Percentiles rank a stretch among this genome's conserved stretches.
Conservation (phyloP, 2,329 filamentous ascomycete species). For the Paracorniculantispora psalliotae region DNA sequence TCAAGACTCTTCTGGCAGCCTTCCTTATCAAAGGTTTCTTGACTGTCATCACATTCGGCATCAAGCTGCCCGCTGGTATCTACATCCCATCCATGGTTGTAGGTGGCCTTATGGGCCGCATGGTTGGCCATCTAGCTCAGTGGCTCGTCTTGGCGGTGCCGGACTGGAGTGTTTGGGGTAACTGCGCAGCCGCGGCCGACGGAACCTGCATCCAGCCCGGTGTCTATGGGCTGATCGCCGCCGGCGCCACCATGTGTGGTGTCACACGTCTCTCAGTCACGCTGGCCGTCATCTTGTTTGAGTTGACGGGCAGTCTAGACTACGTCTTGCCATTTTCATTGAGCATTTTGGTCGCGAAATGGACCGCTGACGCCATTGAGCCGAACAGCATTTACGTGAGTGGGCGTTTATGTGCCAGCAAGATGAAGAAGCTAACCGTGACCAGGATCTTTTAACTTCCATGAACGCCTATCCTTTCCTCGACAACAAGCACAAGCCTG, state of each 20-base stretch:
- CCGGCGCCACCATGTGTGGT: constrained; percentile 95
- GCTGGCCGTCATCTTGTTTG: constrained; percentile 89
- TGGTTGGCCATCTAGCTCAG: constrained; percentile 81
- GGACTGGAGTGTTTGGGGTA: constrained; percentile 65
- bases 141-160: constrained; percentile 73
- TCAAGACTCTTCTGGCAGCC: constrained; percentile 66
- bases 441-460: constrained; percentile 79
- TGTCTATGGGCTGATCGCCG: constrained; percentile 92
- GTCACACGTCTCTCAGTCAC: constrained; percentile 92
- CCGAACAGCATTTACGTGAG: constrained; percentile 85
- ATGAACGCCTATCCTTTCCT: constrained; percentile 98
- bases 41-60: constrained; percentile 88
- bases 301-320: constrained; percentile 89
- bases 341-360: constrained; percentile 90
- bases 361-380: constrained; percentile 94
- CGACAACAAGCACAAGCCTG: constrained; percentile 90
- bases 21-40: constrained; percentile 87
- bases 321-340: constrained; percentile 94
- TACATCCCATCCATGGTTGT: constrained; percentile 99
- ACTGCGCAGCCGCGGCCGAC: constrained; percentile 64
- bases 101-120: constrained; percentile 82
- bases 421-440: constrained; percentile 15
- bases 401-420: constrained; percentile 11
- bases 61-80: constrained; percentile 94
- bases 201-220: constrained; percentile 89